Conservation (phyloP, 2,329 filamentous ascomycete species). For the Monilinia vaccinii-corymbosi region DNA sequence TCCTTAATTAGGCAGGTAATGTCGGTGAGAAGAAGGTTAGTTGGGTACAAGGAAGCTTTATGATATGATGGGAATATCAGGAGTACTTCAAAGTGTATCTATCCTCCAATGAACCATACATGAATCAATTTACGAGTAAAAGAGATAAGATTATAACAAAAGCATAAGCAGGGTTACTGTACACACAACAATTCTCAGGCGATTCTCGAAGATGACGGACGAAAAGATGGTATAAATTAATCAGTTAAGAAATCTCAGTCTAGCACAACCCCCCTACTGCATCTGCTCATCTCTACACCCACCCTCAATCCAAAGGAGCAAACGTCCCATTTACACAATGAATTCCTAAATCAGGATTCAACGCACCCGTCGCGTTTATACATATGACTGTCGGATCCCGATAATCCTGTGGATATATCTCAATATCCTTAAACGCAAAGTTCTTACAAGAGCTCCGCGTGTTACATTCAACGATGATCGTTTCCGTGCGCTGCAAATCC, state of each 20-base stretch:
- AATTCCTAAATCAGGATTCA: constrained; percentile 32
- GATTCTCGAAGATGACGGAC: neutral
- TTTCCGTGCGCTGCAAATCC: constrained; percentile 33
- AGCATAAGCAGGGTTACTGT: too few species aligned
- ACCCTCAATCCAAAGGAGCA: neutral
- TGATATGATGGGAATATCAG: too few species aligned
- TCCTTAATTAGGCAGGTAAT: too few species aligned
- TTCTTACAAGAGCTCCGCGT: constrained; percentile 32
- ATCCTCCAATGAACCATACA: too few species aligned
- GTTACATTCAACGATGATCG: constrained; percentile 35
- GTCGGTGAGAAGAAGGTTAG: too few species aligned
- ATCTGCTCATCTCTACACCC: neutral
- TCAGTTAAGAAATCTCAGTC: neutral
- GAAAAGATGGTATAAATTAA: neutral
- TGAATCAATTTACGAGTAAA: too few species aligned
- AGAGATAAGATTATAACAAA: too few species aligned
- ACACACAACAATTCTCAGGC: neutral
- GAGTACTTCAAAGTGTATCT: too few species aligned
- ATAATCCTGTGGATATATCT: constrained; percentile 29
- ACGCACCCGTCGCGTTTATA: constrained; percentile 28
- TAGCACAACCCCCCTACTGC: too few species aligned
- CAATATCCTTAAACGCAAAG: constrained; percentile 29
- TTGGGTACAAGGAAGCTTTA: too few species aligned
- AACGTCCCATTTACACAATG: constrained; percentile 31
- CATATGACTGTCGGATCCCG: constrained; percentile 29